These are phyloP conservation scores for Stachybotrys chartarum DNA, from an alignment of 2,329 filamentous ascomycete species.

Conservation along the genomic window DNA sequence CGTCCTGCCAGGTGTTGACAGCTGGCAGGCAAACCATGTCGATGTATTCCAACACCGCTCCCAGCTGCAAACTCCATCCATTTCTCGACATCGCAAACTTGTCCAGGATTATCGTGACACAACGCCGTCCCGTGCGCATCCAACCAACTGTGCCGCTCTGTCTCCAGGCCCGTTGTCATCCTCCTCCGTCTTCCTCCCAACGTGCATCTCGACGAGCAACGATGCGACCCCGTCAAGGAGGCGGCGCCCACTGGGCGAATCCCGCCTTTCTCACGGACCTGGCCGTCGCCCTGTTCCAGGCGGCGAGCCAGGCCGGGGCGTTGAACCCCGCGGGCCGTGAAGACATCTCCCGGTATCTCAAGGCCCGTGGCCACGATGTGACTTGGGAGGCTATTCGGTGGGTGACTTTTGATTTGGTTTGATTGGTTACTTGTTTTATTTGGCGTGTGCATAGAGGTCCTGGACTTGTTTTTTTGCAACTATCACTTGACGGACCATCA, in stretches of 20 bases:
- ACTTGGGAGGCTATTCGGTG: constrained; percentile 40
- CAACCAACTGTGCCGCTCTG: too few relatives aligned
- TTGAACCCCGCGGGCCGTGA: constrained; percentile 21
- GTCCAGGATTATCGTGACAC: too few relatives aligned
- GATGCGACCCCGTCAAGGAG: not conserved
- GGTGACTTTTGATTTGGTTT: constrained; percentile 4
- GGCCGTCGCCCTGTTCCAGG: constrained; percentile 22
- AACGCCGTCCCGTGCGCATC: too few relatives aligned
- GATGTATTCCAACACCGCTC: not conserved
- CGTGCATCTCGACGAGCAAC: not conserved
- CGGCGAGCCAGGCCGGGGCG: constrained; percentile 14
- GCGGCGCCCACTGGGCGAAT: constrained; percentile 21
- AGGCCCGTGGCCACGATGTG: constrained; percentile 22
- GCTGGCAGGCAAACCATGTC: not conserved
- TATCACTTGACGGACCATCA: too few relatives aligned
- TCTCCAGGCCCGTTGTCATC: too few relatives aligned
- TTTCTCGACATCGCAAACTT: too few relatives aligned
- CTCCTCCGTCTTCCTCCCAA: not conserved
- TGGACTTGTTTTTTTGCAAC: too few relatives aligned
- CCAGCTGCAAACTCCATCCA: too few relatives aligned
- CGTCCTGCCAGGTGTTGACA: not conserved
- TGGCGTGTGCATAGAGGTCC: too few relatives aligned
- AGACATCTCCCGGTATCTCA: constrained; percentile 23
- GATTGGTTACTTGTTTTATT: not conserved
- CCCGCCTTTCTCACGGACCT: constrained; percentile 25